Conservation (phyloP, 768 basidiomycete species). For the Lactarius tabidus region DNA sequence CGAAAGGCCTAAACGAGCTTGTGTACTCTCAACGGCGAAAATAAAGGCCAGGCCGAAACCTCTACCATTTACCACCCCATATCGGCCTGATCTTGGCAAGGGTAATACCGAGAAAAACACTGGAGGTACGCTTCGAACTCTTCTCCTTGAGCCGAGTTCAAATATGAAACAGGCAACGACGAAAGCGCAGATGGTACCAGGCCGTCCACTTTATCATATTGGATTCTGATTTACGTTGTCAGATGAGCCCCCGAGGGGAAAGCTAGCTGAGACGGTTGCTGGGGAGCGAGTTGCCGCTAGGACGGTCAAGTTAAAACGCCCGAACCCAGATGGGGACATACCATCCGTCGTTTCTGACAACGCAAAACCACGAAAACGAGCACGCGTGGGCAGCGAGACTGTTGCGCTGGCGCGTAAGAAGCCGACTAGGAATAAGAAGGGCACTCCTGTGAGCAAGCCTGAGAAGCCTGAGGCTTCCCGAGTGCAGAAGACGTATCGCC, state of each 20-base stretch:
- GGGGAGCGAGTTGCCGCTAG: neutral
- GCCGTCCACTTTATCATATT: neutral
- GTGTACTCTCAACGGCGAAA: neutral
- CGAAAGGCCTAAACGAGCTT: slow-evolving; percentile 10
- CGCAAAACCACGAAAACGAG: slow-evolving; percentile 6
- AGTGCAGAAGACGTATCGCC: slow-evolving; percentile 21
- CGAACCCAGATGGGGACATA: neutral
- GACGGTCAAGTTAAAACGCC: neutral
- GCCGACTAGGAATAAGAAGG: slow-evolving; percentile 7
- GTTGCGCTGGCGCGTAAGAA: slow-evolving; percentile 1
- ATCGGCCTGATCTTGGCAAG: neutral
- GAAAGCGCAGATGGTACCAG: neutral
- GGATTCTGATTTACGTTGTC: neutral
- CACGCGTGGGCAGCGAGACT: slow-evolving; percentile 3
- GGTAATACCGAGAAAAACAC: neutral
- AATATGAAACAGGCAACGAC: neutral
- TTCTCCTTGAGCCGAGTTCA: neutral
- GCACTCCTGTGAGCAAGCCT: neutral
- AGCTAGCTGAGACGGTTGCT: neutral
- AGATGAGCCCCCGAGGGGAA: slow-evolving; percentile 2
- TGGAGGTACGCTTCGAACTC: neutral
- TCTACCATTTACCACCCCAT: neutral
- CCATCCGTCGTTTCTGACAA: neutral
- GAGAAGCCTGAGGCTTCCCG: slow-evolving; percentile 1
- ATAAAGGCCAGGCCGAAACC: neutral